phyloP scores from a whole-genome alignment of 208 protist genomes.

The Trypanosoma cruzi region DNA sequence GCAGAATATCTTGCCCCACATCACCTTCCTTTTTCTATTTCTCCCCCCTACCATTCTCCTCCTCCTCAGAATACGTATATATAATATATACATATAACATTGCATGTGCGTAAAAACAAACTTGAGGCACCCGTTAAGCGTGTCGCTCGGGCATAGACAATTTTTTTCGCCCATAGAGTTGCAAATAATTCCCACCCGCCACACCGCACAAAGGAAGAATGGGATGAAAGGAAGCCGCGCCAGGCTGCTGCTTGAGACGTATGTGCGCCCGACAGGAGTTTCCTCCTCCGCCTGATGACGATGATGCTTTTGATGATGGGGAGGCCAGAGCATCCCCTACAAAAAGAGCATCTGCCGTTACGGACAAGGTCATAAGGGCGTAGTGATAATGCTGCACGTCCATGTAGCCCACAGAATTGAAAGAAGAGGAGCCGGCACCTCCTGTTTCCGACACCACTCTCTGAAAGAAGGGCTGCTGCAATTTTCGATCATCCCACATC shows the following conservation, averaged over 20 bases:
- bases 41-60: neutral
- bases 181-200: constrained; percentile 14
- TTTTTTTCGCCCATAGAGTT: constrained; percentile 25
- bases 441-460: constrained; percentile 8
- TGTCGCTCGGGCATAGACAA: neutral
- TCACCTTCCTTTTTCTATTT: neutral
- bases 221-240: constrained; percentile 28
- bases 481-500: constrained; percentile 46
- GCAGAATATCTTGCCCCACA: neutral
- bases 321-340: constrained; percentile 14
- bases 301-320: constrained; percentile 2
- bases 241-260: constrained; percentile 20
- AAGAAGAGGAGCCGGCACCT: constrained; percentile 1
- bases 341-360: constrained; percentile 44
- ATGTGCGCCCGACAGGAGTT: neutral
- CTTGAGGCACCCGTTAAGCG: neutral
- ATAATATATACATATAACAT: neutral
- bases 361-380: constrained; percentile 50
- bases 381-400: constrained; percentile 53
- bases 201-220: constrained; percentile 30
- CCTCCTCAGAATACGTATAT: neutral
- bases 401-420: constrained; percentile 34
- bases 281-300: neutral
- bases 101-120: neutral
- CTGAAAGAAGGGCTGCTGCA: constrained; percentile 28